Base-by-base conservation (phyloP, 495 filamentous ascomycete genomes). In the Hypoxylon perforatum region DNA sequence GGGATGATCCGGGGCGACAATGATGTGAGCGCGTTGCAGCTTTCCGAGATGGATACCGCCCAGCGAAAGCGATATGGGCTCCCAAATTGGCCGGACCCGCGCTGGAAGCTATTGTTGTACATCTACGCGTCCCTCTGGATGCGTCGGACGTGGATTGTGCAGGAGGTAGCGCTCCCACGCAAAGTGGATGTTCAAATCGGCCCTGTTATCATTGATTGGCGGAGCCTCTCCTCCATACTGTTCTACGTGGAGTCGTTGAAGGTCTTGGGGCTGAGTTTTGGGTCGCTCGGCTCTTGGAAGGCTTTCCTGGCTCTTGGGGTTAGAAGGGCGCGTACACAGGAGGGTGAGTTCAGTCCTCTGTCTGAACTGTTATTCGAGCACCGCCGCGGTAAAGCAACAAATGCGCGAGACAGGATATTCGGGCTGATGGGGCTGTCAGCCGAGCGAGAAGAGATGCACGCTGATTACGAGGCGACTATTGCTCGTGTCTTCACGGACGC, bases 91-190 rank as follows among this genome's bases (percentile, higher is more conserved):
- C 15, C 3, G 4, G 50, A 54, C 50, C 50, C 50, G 30, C 50
- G 50, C 50, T 54, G 50, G 50, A 54, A 54, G 50, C 7, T 54
- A 18, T 54, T 54, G 50, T 38, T 54, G 30, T 54, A 54, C 50
- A 54, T 54, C 50, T 54, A 54, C 17, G 50, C 25, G 22, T 54
- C 50, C 28, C 30, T 18, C 50, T 54, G 50, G 50, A 38, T 38
- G 50, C 25, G 50, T 18, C 50, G 50, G 50, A 54, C 50, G 28
- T 54, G 50, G 50, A 54, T 54, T 18, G 50, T 54, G 30, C 50
- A 54, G 50, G 50, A 54, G 30, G 50, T 54, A 54, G 50, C 50
- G 30, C 50, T 54, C 28, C 50, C 50, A 30, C 50, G 50, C 28
- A 36, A 54, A 54, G 12, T 54, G 39, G 50, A 54, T 18, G 50